Percentiles rank a stretch among this genome's conserved stretches.
phyloP scores from a whole-genome alignment of 345 rosid genomes.

The Populus deltoides region DNA sequence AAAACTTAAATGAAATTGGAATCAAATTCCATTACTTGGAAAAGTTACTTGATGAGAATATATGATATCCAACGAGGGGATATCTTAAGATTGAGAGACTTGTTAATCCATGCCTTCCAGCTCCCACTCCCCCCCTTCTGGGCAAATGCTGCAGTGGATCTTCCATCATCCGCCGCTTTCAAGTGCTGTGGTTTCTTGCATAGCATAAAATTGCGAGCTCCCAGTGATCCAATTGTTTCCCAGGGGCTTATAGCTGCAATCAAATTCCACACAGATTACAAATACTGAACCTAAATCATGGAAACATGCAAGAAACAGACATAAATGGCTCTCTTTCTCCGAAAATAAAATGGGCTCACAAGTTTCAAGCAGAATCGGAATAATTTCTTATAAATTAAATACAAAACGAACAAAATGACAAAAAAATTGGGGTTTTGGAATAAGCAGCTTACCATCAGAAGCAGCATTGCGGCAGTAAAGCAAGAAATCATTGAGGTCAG shows the following conservation, averaged over 20 bases:
- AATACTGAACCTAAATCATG: background rate
- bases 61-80: constrained; percentile 44
- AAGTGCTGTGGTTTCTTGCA: constrained; percentile 76
- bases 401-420: background rate
- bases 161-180: constrained; percentile 33
- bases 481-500: constrained; percentile 67
- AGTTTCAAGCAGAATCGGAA: background rate
- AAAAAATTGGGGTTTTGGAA: background rate
- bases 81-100: constrained; percentile 72
- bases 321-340: too few species aligned
- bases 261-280: constrained; percentile 2
- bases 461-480: constrained; percentile 63
- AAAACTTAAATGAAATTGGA: background rate
- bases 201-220: constrained; percentile 74
- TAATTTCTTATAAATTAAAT: background rate
- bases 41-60: background rate
- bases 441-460: constrained; percentile 47
- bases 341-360: background rate
- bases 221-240: constrained; percentile 77
- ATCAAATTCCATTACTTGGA: background rate
- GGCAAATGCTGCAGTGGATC: constrained; percentile 32
- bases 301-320: too few species aligned
- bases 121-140: constrained; percentile 63
- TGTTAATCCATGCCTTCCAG: constrained; percentile 91
- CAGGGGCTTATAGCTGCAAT: constrained; percentile 68